Evolutionary conservation across 1,284 basidiomycete genomes (phyloP), one percentile per base, ranked within the genome.

Genomic region (Cutaneotrichosporon dermatis): DNA sequence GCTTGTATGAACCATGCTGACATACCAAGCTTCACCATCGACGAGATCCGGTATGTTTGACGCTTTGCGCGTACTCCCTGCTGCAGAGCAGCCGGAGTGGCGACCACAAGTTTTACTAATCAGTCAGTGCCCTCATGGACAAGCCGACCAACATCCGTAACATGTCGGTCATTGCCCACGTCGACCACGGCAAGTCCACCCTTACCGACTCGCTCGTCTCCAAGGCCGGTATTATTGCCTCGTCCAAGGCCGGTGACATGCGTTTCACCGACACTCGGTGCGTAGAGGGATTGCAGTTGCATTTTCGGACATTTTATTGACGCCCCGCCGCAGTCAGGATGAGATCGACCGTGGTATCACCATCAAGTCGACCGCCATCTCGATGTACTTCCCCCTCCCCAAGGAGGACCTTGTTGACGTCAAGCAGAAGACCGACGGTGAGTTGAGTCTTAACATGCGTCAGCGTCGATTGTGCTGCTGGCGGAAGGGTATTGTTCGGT

Each of bases 331-430:
- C 60, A 83, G 95, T 84, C 87, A 90, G 45, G 96, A 99, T 79
- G 96, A 99, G 83, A 99, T 97, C 80, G 96, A 99, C 80, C 94
- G 96, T 83, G 96, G 96, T 85, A 99, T 99, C 76, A 99, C 96
- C 63, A 99, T 99, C 84, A 99, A 99, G 83, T 99, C 96, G 52
- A 99, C 96, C 51, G 96, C 95, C 77, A 98, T 99, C 79, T 97
- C 96, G 64, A 99, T 99, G 96, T 98, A 96, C 83, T 99, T 99
- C 80, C 88, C 92, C 82, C 85, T 99, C 76, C 80, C 84, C 77
- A 92, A 96, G 84, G 94, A 97, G 15, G 90, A 95, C 66, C 74
- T 95, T 48, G 71, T 77, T 15, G 83, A 88, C 64, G 88, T 99
- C 80, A 89, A 92, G 80, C 94, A 99, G 83, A 90, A 95, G 82